Percentiles rank a stretch among this genome's conserved stretches.
Conservation (phyloP, 1,284 basidiomycete species). For the Ceratobasidium papillatum region DNA sequence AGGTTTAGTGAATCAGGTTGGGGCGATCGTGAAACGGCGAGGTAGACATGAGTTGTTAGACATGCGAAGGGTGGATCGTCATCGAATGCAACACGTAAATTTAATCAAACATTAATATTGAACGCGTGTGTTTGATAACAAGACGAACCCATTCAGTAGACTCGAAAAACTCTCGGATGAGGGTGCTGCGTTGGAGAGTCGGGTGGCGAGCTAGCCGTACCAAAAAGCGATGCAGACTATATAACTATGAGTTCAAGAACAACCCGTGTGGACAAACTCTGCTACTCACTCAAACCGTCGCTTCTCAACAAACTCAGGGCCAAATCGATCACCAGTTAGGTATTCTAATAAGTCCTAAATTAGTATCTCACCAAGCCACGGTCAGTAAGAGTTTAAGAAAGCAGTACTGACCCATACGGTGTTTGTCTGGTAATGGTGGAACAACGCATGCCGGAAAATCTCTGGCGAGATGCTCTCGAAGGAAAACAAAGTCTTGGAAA, state of each 20-base stretch:
- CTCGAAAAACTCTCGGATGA: constrained; percentile 92
- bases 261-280: not conserved
- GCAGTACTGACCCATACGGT: constrained; percentile 79
- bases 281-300: constrained; percentile 84
- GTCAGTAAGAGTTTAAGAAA: not conserved
- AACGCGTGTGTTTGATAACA: not conserved
- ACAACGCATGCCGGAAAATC: constrained; percentile 98
- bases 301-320: constrained; percentile 94
- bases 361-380: not conserved
- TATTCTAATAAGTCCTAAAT: constrained; percentile 72
- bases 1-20: not conserved
- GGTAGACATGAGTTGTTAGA: constrained; percentile 7
- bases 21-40: constrained; percentile 3
- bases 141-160: constrained; percentile 95
- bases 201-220: constrained; percentile 92
- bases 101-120: not conserved
- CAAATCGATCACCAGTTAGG: constrained; percentile 96
- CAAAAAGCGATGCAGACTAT: constrained; percentile 90
- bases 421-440: constrained; percentile 95
- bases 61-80: not conserved
- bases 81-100: not conserved
- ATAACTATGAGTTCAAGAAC: not conserved
- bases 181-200: constrained; percentile 89
- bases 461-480: constrained; percentile 86
- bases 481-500: constrained; percentile 97